Base-by-base conservation (phyloP, 2,329 filamentous ascomycete genomes). In the Fusarium caatingaense region DNA sequence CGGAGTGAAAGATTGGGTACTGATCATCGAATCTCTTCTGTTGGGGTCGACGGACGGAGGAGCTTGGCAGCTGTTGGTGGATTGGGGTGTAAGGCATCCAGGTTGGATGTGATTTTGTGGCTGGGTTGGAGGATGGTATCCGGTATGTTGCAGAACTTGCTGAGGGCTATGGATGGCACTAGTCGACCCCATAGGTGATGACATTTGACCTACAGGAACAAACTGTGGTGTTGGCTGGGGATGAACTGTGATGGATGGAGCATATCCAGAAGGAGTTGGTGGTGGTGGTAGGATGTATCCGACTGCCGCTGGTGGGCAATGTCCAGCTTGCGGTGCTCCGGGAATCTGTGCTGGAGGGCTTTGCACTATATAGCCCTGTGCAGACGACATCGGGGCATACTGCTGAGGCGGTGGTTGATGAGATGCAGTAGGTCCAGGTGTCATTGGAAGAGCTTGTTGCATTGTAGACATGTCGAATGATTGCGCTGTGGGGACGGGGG, bases 381-480 rank as follows among this genome's bases (percentile, higher is more conserved):
- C 8, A 5, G 58, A 50, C 3, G 48, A 12, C n/a, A 54, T 45
- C 1, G 61, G 53, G 0, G 40, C 6, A 2, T 42, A 20, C 11
- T 55, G 54, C 6, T 41, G 56, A 0, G 8, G 2, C 12, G 55
- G 51, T 2, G 37, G 42, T 15, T 62, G 60, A 18, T 49, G 54
- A 1, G 45, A n/a, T 12, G 41, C 10, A 0, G 37, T 11, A 0
- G 41, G 5, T 1, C 18, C 21, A 8, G 59, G n/a, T 1, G 47
- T 50, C 18, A 1, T 18, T 16, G 71, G 72, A 8, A 74, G 72
- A 8, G 72, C 67, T 0, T 60, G 48, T 11, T 50, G 55, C 37
- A 74, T 60, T 1, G 64, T 44, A 1, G 45, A 11, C 72, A 74
- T 67, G 32, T 68, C 41, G 8, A 61, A 74, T 2, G 58, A 8